Base-by-base conservation (phyloP, 371 early-diverging fungal genomes). In the Rhizomucor pusillus region DNA sequence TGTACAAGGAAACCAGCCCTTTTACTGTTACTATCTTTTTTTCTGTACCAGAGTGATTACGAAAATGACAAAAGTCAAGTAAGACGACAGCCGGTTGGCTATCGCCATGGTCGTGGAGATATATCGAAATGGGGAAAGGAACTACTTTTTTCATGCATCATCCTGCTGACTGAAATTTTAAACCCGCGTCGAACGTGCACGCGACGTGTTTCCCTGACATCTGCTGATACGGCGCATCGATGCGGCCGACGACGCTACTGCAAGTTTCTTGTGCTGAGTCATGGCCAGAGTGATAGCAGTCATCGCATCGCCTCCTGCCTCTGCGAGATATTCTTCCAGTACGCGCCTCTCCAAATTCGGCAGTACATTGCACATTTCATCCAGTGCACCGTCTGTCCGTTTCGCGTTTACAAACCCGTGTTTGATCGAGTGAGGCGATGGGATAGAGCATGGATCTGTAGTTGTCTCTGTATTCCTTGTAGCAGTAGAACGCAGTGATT, bases 261-360 rank as follows among this genome's bases (percentile, higher is more conserved):
- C 18, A 5, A 46, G 46, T 46, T 56, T 64, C n/a, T 66, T 51
- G 20, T 65, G 47, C 24, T 75, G 71, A 6, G 67, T 63, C 62
- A 75, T 66, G 7, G 75, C 75, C 14, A 75, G 49, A 7, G 71
- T 67, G 35, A 75, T 71, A 13, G 71, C 75, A 10, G 67, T 63
- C 69, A 71, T 71, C 44, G 63, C 64, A 52, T 75, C 75, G 7
- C 75, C 75, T 45, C 59, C 62, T 0, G 75, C 67, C 20, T 69
- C 65, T 40, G 63, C 55, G 35, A 75, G 47, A 51, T 75, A 75
- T 19, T 65, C 67, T 41, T 65, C 53, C 9, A 75, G 53, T 3
- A 65, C 63, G 36, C 62, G 57, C 5, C 69, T 57, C 44, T 75
- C 71, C 2, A 75, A 54, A 48, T 75, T 63, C 4, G 75, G 75